phyloP scores from a whole-genome alignment of 176 grass and related monocot species.

The Rhynchospora pubera region DNA sequence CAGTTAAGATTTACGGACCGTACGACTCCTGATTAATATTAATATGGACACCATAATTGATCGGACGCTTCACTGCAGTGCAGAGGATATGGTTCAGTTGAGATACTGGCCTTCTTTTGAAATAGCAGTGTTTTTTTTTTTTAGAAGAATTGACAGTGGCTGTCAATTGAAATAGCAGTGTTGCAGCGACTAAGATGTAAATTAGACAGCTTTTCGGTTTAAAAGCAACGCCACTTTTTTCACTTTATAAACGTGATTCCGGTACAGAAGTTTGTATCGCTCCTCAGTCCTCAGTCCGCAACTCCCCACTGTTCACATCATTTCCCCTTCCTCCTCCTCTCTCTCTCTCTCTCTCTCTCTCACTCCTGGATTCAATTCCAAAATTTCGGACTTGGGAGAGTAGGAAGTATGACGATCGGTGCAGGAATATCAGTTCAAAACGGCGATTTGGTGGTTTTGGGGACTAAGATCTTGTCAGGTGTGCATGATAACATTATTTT shows the following conservation, averaged over 20 bases:
- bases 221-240: background rate
- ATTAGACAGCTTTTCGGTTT: background rate
- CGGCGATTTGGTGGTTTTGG: conserved; percentile 48
- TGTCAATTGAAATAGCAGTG: background rate
- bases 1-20: no score
- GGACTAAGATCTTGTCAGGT: conserved; percentile 40
- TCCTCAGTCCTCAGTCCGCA: background rate
- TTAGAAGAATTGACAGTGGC: no score
- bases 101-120: no score
- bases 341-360: background rate
- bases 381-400: background rate
- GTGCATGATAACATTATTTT: conserved; percentile 48
- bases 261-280: background rate
- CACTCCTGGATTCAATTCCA: background rate
- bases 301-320: background rate
- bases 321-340: no score
- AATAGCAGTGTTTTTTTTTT: no score
- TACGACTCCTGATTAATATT: no score
- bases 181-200: background rate
- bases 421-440: conserved; percentile 49
- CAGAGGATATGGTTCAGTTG: no score
- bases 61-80: no score
- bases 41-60: no score
- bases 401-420: conserved; percentile 59
- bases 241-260: background rate